Percentiles rank a stretch among this genome's conserved stretches.
phyloP scores from a whole-genome alignment of 2,329 filamentous ascomycete genomes.

The Berkeleyomyces basicola region DNA sequence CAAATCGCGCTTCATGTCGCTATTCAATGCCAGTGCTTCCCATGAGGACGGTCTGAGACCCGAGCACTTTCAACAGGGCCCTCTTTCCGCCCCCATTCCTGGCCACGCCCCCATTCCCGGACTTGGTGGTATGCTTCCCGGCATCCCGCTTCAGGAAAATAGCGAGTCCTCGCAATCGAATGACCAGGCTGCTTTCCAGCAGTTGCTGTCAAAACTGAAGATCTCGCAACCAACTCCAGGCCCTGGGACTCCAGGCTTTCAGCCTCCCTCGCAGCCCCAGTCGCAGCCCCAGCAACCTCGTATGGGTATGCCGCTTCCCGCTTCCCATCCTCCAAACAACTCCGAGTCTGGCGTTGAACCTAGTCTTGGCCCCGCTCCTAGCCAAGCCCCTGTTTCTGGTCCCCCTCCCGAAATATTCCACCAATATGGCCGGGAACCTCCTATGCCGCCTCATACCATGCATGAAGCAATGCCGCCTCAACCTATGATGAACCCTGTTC shows the following conservation, averaged over 20 bases:
- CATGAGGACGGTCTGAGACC: constrained; percentile 12
- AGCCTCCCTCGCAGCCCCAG: constrained; percentile 17
- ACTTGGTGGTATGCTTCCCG: constrained; percentile 6
- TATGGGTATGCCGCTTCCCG: constrained; percentile 15
- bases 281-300: constrained; percentile 26
- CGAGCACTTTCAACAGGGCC: constrained; percentile 5
- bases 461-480: constrained; percentile 39
- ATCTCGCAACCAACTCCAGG: constrained; percentile 28
- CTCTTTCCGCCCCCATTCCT: constrained; percentile 9
- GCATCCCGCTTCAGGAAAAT: constrained; percentile 25
- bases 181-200: constrained; percentile 75
- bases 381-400: background rate
- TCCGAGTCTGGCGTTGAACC: background rate
- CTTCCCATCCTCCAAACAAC: constrained; percentile 5
- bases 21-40: constrained; percentile 42
- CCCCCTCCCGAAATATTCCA: constrained; percentile 11
- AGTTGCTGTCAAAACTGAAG: constrained; percentile 68
- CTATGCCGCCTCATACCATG: constrained; percentile 18
- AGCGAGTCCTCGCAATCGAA: constrained; percentile 24
- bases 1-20: constrained; percentile 65
- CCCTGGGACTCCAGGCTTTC: constrained; percentile 25
- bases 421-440: constrained; percentile 21
- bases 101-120: constrained; percentile 7
- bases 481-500: constrained; percentile 27
- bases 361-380: background rate